Evolutionary conservation across 108 stramenopile genomes (phyloP).

Genomic region (Fistulifera solaris): DNA sequence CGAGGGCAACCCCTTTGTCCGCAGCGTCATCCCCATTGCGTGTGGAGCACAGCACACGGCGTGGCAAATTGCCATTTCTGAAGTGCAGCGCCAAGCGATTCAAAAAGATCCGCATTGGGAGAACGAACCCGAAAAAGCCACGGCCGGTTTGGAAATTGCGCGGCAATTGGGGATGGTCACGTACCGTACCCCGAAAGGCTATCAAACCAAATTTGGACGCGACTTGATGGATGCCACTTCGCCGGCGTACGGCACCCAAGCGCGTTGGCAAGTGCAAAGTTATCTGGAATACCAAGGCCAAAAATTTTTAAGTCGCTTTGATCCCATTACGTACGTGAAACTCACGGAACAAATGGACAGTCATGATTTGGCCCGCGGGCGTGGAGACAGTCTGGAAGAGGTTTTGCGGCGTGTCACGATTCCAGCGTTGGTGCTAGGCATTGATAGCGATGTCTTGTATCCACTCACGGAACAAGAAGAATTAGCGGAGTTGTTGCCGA

Average conservation of each 20-base stretch:
- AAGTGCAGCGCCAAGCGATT: slow-evolving; percentile 89
- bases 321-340: slow-evolving; percentile 88
- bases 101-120: slow-evolving; percentile 88
- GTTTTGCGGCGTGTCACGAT: slow-evolving; percentile 59
- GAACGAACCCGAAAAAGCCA: slow-evolving; percentile 48
- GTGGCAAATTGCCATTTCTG: slow-evolving; percentile 92
- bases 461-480: slow-evolving; percentile 82
- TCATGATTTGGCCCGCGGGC: slow-evolving; percentile 74
- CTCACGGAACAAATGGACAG: slow-evolving; percentile 92
- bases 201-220: slow-evolving; percentile 80
- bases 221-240: slow-evolving; percentile 25
- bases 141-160: slow-evolving; percentile 77
- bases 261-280: slow-evolving; percentile 75
- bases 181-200: slow-evolving; percentile 80
- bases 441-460: slow-evolving; percentile 86
- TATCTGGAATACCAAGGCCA: slow-evolving; percentile 88
- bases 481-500: slow-evolving; percentile 56
- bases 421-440: slow-evolving; percentile 79
- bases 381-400: slow-evolving; percentile 46
- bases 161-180: slow-evolving; percentile 90
- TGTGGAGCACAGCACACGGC: slow-evolving; percentile 87
- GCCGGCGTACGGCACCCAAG: slow-evolving; percentile 39
- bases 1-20: slow-evolving; percentile 49
- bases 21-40: slow-evolving; percentile 76
- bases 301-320: slow-evolving; percentile 85